Conservation (phyloP, 306 rosid genomes). For the Vigna hirtella region DNA sequence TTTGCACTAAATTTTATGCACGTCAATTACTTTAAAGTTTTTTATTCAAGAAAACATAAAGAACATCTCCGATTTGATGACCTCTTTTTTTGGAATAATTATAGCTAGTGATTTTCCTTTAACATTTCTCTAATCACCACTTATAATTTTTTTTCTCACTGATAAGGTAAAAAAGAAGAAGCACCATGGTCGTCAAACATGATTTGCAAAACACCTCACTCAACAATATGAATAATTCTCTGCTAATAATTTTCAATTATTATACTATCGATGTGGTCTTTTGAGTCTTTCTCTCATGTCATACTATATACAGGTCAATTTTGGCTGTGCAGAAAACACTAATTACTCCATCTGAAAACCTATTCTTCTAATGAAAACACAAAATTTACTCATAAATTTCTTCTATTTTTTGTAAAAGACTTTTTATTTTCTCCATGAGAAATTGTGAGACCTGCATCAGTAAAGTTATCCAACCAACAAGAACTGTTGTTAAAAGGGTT, state of each 20-base stretch:
- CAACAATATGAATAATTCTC: too few species aligned
- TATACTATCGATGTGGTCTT: too few species aligned
- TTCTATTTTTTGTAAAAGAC: too few species aligned
- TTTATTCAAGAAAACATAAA: not conserved
- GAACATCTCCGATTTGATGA: not conserved
- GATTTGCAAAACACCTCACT: too few species aligned
- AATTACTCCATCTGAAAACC: not conserved
- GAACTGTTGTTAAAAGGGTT: not conserved
- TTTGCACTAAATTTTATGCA: not conserved
- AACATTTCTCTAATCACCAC: not conserved
- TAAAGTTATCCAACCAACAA: slow-evolving; percentile 1
- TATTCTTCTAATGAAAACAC: not conserved
- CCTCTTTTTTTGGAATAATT: slow-evolving; percentile 16
- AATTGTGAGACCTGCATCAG: not conserved
- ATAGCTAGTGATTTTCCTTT: not conserved
- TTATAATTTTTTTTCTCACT: too few species aligned
- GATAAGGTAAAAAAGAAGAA: too few species aligned
- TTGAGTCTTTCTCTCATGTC: not conserved
- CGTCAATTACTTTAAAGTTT: not conserved
- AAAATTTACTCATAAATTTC: not conserved
- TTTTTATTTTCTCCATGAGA: not conserved
- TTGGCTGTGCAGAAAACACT: not conserved
- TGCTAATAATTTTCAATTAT: too few species aligned
- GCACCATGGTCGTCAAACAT: not conserved
- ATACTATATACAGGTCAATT: too few species aligned